Conservation (phyloP, 345 rosid species). For the Euphorbia lathyris region DNA sequence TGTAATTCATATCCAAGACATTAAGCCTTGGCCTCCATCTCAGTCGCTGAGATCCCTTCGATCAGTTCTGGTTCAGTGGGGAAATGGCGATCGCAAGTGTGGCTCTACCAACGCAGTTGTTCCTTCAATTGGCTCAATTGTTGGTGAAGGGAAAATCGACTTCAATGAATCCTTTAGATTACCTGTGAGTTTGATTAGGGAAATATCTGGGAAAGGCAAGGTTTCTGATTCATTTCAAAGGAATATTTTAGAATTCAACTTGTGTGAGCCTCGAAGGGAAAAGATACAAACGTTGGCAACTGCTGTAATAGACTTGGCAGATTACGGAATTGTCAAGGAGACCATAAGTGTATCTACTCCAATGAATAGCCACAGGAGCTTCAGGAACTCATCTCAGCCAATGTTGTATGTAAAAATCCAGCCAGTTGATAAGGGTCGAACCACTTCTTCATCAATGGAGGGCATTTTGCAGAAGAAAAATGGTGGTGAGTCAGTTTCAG, state of each 20-base stretch:
- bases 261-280: slow-evolving; percentile 89
- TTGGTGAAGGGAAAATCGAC: slow-evolving; percentile 82
- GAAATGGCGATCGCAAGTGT: slow-evolving; percentile 64
- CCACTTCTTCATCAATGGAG: slow-evolving; percentile 40
- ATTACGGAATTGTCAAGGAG: slow-evolving; percentile 60
- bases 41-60: slow-evolving; percentile 82
- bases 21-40: slow-evolving; percentile 98
- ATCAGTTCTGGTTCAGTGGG: slow-evolving; percentile 87
- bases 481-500: slow-evolving; percentile 65
- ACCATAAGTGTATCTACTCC: slow-evolving; percentile 48
- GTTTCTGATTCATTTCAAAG: slow-evolving; percentile 52
- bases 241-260: slow-evolving; percentile 65
- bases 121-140: slow-evolving; percentile 69
- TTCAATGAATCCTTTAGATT: slow-evolving; percentile 77
- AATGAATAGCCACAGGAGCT: slow-evolving; percentile 73
- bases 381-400: slow-evolving; percentile 68
- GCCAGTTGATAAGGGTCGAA: slow-evolving; percentile 40
- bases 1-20: slow-evolving; percentile 64
- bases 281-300: slow-evolving; percentile 77
- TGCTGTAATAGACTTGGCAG: slow-evolving; percentile 71
- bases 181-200: slow-evolving; percentile 60
- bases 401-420: slow-evolving; percentile 58
- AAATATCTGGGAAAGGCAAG: slow-evolving; percentile 51
- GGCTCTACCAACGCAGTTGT: slow-evolving; percentile 65
- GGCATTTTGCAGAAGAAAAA: slow-evolving; percentile 40